Conservation (phyloP, 2,329 filamentous ascomycete genomes). For the Monilinia fructigena region DNA sequence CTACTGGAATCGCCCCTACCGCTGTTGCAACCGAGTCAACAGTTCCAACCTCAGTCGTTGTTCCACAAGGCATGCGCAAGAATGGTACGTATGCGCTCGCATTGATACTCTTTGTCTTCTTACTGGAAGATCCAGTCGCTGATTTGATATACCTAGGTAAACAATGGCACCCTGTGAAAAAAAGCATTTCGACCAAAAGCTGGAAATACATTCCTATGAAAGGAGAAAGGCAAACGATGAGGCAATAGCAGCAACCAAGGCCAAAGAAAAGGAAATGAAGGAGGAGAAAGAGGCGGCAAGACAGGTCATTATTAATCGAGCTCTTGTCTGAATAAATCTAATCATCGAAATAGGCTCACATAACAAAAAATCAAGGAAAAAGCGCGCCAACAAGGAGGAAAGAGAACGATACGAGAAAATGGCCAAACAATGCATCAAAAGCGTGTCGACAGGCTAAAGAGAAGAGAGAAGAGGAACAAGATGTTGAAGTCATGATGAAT, state of each 20-base stretch:
- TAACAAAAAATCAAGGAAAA: conserved; percentile 78
- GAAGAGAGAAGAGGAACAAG: conserved; percentile 96
- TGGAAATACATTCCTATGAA: conserved; percentile 75
- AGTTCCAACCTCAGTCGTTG: not conserved
- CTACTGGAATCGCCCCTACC: conserved; percentile 29
- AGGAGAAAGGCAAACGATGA: conserved; percentile 71
- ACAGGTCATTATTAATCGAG: conserved; percentile 56
- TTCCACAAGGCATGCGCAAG: conserved; percentile 64
- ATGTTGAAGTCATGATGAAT: conserved; percentile 61
- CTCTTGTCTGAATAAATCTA: not conserved
- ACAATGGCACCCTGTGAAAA: conserved; percentile 82
- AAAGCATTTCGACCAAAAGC: conserved; percentile 80
- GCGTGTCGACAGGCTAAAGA: conserved; percentile 86
- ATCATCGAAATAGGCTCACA: conserved; percentile 57
- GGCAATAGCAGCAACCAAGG: conserved; percentile 74
- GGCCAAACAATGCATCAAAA: conserved; percentile 99
- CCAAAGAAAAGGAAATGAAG: conserved; percentile 93
- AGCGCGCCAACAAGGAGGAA: conserved; percentile 85
- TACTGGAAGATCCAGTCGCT: not conserved
- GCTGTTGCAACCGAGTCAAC: conserved; percentile 17
- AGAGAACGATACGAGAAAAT: conserved; percentile 89
- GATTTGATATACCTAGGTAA: conserved; percentile 61
- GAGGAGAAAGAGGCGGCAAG: conserved; percentile 90
- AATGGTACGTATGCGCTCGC: conserved; percentile 61
- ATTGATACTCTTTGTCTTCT: not conserved